Conservation (phyloP, 768 basidiomycete species). For the Lanmaoa rubissima region DNA sequence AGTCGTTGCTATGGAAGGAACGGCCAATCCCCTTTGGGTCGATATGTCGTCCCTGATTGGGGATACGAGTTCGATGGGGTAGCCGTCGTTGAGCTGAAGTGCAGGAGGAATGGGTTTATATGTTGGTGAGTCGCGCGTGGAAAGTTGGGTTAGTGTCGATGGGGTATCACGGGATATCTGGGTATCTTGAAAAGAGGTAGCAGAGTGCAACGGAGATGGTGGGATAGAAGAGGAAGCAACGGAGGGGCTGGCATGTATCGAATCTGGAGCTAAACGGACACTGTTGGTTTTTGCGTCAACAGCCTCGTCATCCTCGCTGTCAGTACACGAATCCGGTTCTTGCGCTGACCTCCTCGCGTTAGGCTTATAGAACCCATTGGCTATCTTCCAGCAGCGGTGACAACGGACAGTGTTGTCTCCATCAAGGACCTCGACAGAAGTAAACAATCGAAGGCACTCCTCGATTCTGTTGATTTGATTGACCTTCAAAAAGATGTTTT, state of each 20-base stretch:
- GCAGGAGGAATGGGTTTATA: slow-evolving; percentile 28
- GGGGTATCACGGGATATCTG: slow-evolving; percentile 26
- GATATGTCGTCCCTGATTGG: slow-evolving; percentile 7
- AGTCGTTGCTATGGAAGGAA: slow-evolving; percentile 56
- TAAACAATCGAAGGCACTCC: slow-evolving; percentile 85
- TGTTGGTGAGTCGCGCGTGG: slow-evolving; percentile 5
- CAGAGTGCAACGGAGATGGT: slow-evolving; percentile 30
- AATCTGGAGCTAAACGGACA: slow-evolving; percentile 5
- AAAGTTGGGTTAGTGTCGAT: slow-evolving; percentile 10
- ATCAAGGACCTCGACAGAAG: slow-evolving; percentile 88
- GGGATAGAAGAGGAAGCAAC: slow-evolving; percentile 1
- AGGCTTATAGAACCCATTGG: slow-evolving; percentile 58
- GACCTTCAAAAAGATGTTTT: slow-evolving; percentile 29
- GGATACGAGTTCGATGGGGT: slow-evolving; percentile 19
- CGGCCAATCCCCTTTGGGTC: slow-evolving; percentile 43
- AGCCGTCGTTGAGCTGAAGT: slow-evolving; percentile 27
- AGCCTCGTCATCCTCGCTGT: slow-evolving; percentile 34
- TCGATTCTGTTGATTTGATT: slow-evolving; percentile 39
- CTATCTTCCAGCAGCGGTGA: slow-evolving; percentile 90
- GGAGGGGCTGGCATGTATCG: slow-evolving; percentile 30
- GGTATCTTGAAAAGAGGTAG: slow-evolving; percentile 39
- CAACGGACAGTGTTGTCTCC: slow-evolving; percentile 96
- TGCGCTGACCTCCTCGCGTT: slow-evolving; percentile 18
- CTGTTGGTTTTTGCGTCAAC: slow-evolving; percentile 23
- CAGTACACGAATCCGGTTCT: slow-evolving; percentile 30